A percentile compares a stretch with the other conserved stretches of the same genome.
phyloP scores from a whole-genome alignment of 192 early-diverging fungal species.

The Coemansia sp. region DNA sequence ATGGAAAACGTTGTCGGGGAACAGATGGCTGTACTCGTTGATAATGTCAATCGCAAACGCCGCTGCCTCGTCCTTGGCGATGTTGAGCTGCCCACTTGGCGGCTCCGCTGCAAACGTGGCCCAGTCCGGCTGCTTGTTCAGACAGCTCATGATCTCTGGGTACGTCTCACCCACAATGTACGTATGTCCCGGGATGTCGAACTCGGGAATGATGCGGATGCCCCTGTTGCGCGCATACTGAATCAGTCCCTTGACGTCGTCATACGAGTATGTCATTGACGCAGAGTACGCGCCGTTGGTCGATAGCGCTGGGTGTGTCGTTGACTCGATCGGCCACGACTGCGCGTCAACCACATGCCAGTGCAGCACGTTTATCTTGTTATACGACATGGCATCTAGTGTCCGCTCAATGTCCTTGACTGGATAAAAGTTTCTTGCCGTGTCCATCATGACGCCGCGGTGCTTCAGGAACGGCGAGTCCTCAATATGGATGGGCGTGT shows the following conservation, averaged over 20 bases:
- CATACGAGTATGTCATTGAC: conserved; percentile 64
- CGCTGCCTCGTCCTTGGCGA: conserved; percentile 60
- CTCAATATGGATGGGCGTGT: conserved; percentile 57
- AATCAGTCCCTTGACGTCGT: conserved; percentile 67
- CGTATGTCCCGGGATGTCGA: conserved; percentile 87
- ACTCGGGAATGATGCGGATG: conserved; percentile 89
- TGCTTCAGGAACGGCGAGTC: conserved; percentile 63
- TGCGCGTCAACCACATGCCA: conserved; percentile 74
- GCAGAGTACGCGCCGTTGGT: conserved; percentile 61
- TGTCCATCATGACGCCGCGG: conserved; percentile 69
- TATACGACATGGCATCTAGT: conserved; percentile 66
- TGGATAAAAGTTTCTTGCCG: conserved; percentile 64
- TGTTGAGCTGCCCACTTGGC: conserved; percentile 81
- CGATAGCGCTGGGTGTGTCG: conserved; percentile 60
- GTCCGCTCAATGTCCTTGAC: conserved; percentile 56
- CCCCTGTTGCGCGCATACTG: conserved; percentile 69
- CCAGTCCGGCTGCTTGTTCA: conserved; percentile 57
- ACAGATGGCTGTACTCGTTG: conserved; percentile 61
- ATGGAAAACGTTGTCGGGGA: conserved; percentile 71
- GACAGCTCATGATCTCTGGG: conserved; percentile 59
- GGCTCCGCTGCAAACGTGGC: conserved; percentile 68
- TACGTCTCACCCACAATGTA: conserved; percentile 49
- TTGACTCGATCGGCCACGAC: conserved; percentile 68
- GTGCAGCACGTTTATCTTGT: conserved; percentile 76
- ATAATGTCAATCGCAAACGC: conserved; percentile 61